Evolutionary conservation across 371 early-diverging fungal genomes (phyloP), one percentile per base, ranked within the genome.

Genomic region (Rhizomucor miehei): DNA sequence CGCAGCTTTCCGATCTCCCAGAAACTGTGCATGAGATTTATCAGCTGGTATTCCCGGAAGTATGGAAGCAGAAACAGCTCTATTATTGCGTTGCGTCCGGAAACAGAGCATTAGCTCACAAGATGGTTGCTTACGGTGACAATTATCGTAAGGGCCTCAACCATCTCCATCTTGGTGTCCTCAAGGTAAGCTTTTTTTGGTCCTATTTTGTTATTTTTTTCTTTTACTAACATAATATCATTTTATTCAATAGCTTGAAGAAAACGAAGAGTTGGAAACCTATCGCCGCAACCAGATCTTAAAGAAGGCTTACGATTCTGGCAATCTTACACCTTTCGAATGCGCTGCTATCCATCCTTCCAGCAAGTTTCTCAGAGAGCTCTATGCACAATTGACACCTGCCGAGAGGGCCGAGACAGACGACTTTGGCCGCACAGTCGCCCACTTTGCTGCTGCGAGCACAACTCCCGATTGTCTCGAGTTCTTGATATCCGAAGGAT

Each of bases 401-500:
- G 56, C 63, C 13, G 79, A 77, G 47, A 57, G 65, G 5, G 40
- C 65, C 0, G 66, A 70, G 13, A 57, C 64, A 0, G 86, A 86
- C 53, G 60, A 62, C 0, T 53, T 57, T 35, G 78, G 80, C 0
- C 66, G 86, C 44, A 77, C 68, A 3, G 67, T 80, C 17, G 69
- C 78, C 8, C 82, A 83, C 56, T 86, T 73, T 69, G 82, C 86
- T n/a, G 82, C 81, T 25, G 78, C 67, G 1, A 80, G 79, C 47
- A 65, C 69, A 11, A 77, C 78, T 5, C 59, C 77, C 16, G 81
- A 51, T 14, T 76, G 77, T 23, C 50, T 86, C 34, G 64, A 77
- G 20, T 80, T 63, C 44, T 53, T 86, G 21, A 61, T 80, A 5
- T 34, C 34, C n/a, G 47, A 73, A 39, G 63, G 60, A 0, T 63